phyloP scores from a whole-genome alignment of 495 filamentous ascomycete species.

The Trichoderma gamsii region DNA sequence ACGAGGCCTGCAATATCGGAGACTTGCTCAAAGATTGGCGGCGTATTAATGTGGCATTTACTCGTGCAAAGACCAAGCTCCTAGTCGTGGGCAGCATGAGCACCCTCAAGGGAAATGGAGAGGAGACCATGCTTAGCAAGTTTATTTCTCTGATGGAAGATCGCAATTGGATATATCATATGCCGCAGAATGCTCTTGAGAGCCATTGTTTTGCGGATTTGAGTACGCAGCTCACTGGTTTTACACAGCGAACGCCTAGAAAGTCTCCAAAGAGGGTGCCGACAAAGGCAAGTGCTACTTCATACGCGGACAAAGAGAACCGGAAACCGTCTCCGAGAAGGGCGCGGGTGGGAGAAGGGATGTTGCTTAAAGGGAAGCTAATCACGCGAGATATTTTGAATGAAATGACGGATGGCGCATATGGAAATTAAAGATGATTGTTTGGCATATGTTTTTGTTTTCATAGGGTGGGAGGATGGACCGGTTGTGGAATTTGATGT shows the following conservation, averaged over 20 bases:
- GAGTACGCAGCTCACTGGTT: slow-evolving; percentile 35
- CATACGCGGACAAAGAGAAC: slow-evolving; percentile 19
- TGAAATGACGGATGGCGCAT: slow-evolving; percentile 37
- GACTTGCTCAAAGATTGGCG: slow-evolving; percentile 89
- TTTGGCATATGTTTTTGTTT: not conserved
- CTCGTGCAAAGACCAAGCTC: slow-evolving; percentile 82
- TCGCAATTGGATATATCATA: slow-evolving; percentile 67
- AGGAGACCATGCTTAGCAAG: slow-evolving; percentile 67
- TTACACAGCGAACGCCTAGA: not conserved
- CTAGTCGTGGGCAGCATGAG: slow-evolving; percentile 74
- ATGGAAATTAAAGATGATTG: slow-evolving; percentile 17
- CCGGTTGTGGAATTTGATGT: not conserved
- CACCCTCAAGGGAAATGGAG: slow-evolving; percentile 57
- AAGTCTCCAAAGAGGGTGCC: slow-evolving; percentile 17
- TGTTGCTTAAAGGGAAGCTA: slow-evolving; percentile 34
- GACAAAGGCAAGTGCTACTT: slow-evolving; percentile 15
- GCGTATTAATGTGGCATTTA: slow-evolving; percentile 91
- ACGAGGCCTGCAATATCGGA: slow-evolving; percentile 70
- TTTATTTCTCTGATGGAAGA: slow-evolving; percentile 72
- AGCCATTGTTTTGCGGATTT: slow-evolving; percentile 58
- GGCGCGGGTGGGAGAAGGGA: slow-evolving; percentile 34
- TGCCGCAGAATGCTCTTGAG: slow-evolving; percentile 55
- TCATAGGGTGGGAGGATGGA: not conserved
- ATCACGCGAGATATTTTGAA: slow-evolving; percentile 45
- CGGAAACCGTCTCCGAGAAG: slow-evolving; percentile 24